Evolutionary conservation across 2,329 filamentous ascomycete species (phyloP).

Genomic region (Herpotrichia juniperi): DNA sequence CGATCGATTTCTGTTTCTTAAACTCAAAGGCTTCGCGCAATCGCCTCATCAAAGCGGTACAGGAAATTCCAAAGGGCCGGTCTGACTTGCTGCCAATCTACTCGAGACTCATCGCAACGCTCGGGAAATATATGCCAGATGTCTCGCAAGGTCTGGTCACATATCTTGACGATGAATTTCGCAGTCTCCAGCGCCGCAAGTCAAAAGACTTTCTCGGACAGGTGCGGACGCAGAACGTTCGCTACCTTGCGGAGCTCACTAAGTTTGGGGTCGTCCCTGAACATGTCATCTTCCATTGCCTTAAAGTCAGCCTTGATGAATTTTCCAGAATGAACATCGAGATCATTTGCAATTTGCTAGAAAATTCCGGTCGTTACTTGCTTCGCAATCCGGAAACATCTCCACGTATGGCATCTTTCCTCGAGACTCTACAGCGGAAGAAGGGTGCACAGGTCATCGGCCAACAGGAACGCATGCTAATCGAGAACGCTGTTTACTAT

Average conservation of each 20-base stretch:
- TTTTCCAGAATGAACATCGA: constrained; percentile 99
- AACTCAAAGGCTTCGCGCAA: constrained; percentile 99
- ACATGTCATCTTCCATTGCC: constrained; percentile 97
- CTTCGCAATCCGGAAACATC: constrained; percentile 91
- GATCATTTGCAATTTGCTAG: constrained; percentile 92
- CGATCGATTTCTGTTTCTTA: constrained; percentile 96
- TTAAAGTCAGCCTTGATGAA: constrained; percentile 96
- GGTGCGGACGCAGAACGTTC: constrained; percentile 90
- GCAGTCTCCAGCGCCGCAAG: constrained; percentile 93
- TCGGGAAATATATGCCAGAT: constrained; percentile 93
- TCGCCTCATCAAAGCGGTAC: constrained; percentile 87
- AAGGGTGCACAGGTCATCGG: constrained; percentile 95
- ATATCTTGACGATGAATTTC: constrained; percentile 94
- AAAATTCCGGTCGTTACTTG: constrained; percentile 95
- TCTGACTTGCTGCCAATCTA: constrained; percentile 90
- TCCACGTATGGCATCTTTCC: constrained; percentile 89
- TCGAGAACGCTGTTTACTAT: constrained; percentile 97
- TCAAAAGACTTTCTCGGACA: constrained; percentile 97
- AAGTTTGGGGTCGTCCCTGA: constrained; percentile 98
- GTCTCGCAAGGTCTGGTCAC: constrained; percentile 90
- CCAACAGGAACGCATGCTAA: constrained; percentile 95
- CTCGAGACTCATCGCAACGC: constrained; percentile 88
- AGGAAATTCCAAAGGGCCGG: constrained; percentile 92
- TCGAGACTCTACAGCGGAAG: constrained; percentile 94
- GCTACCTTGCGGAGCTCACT: constrained; percentile 96